Evolutionary conservation across 2,329 filamentous ascomycete genomes (phyloP).

Genomic region (Sporothrix protearum): DNA sequence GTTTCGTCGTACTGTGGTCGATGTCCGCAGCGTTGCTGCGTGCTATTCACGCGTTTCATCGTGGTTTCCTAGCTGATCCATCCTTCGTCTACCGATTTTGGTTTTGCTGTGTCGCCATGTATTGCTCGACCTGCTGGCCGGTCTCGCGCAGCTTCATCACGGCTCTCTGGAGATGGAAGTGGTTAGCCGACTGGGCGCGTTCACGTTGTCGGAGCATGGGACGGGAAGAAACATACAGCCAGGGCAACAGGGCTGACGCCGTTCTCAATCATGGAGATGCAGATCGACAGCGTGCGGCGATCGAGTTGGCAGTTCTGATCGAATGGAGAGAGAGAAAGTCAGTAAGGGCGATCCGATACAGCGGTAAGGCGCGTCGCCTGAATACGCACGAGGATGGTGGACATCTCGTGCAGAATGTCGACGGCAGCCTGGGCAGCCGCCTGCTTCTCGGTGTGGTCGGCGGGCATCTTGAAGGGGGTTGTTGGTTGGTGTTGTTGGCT

Average conservation of each 20-base stretch:
- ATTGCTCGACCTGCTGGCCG: conserved; percentile 48
- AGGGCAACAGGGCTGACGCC: conserved; percentile 94
- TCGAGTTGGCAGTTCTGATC: conserved; percentile 87
- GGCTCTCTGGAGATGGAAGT: conserved; percentile 45
- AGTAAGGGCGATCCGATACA: not conserved
- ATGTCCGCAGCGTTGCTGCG: not conserved
- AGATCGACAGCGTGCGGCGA: conserved; percentile 84
- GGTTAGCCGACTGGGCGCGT: not conserved
- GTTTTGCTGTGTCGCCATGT: conserved; percentile 32
- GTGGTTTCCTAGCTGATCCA: not conserved
- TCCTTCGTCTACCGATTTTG: not conserved
- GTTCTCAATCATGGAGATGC: conserved; percentile 95
- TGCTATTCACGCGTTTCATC: not conserved
- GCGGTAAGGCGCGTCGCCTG: not conserved
- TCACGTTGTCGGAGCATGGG: too few species aligned
- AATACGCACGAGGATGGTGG: conserved; percentile 74
- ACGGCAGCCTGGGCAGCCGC: conserved; percentile 77
- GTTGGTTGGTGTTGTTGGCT: not conserved
- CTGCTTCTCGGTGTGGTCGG: conserved; percentile 62
- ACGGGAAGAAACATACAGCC: conserved; percentile 59
- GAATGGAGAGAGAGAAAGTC: not conserved
- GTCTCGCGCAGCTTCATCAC: conserved; percentile 59
- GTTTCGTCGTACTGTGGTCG: not conserved
- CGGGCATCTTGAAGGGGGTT: conserved; percentile 31
- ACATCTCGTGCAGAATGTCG: conserved; percentile 79